These are phyloP conservation scores for Tolypocladium guangdongense DNA, from an alignment of 2,329 filamentous ascomycete species.

Conservation along the genomic window DNA sequence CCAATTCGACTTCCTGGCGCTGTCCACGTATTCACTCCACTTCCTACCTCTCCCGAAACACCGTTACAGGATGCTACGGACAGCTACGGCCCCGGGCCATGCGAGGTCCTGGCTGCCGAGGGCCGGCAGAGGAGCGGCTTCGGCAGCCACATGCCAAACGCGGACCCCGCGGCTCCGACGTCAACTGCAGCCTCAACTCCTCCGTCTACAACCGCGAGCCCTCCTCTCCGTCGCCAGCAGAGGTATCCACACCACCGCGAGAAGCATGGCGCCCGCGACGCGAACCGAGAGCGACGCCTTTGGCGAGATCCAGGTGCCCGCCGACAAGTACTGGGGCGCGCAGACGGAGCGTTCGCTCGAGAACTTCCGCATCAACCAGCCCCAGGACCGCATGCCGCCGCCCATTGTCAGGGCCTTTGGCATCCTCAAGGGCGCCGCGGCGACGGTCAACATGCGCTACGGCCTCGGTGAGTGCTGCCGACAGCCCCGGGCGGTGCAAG, in stretches of 20 bases:
- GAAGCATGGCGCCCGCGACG: constrained; percentile 33
- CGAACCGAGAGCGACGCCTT: constrained; percentile 95
- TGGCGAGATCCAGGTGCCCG: constrained; percentile 85
- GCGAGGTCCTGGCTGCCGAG: not conserved
- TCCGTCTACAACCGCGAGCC: not conserved
- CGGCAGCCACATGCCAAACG: not conserved
- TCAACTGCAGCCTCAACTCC: not conserved
- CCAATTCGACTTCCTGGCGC: not conserved
- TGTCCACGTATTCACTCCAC: not conserved
- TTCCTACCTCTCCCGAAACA: too few species aligned
- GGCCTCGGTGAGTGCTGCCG: constrained; percentile 56
- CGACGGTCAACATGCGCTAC: constrained; percentile 89
- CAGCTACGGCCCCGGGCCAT: not conserved
- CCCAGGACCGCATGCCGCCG: constrained; percentile 94
- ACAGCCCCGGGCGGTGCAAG: too few species aligned
- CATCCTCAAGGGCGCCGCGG: constrained; percentile 93
- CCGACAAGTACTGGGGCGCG: constrained; percentile 96
- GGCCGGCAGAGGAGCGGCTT: not conserved
- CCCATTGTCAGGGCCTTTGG: constrained; percentile 89
- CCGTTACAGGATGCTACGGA: not conserved
- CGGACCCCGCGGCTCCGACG: not conserved
- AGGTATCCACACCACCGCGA: constrained; percentile 8
- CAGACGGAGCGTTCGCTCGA: constrained; percentile 92
- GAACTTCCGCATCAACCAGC: constrained; percentile 99
- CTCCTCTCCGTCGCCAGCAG: not conserved